Evolutionary conservation across 805 yeast genomes (phyloP).

Genomic region (Candida boidinii): DNA sequence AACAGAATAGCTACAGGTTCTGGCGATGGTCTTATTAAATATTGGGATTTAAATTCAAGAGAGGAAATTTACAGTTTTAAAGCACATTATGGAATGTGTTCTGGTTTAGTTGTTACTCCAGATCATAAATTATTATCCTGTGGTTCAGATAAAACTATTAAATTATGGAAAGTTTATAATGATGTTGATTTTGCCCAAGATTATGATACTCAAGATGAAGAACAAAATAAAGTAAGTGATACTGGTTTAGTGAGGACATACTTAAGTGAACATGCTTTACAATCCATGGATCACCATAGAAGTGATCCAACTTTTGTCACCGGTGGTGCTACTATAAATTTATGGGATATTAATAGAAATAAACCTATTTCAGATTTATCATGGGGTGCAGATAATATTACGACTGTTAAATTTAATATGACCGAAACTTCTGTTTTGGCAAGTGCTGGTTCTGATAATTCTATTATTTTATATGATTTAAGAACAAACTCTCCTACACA

Average conservation of each 20-base stretch:
- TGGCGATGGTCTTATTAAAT: slow-evolving; percentile 91
- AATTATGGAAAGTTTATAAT: slow-evolving; percentile 73
- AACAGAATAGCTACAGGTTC: slow-evolving; percentile 83
- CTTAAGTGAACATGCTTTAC: slow-evolving; percentile 77
- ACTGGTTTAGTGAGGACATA: slow-evolving; percentile 70
- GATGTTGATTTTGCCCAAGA: slow-evolving; percentile 21
- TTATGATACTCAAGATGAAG: slow-evolving; percentile 19
- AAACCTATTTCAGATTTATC: slow-evolving; percentile 70
- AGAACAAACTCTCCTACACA: slow-evolving; percentile 90
- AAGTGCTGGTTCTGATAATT: slow-evolving; percentile 83
- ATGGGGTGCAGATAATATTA: slow-evolving; percentile 96
- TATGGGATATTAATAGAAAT: slow-evolving; percentile 87
- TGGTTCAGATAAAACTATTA: slow-evolving; percentile 84
- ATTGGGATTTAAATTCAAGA: slow-evolving; percentile 83
- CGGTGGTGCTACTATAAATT: slow-evolving; percentile 80
- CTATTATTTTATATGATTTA: slow-evolving; percentile 82
- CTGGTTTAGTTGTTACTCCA: slow-evolving; percentile 77
- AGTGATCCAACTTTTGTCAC: slow-evolving; percentile 72
- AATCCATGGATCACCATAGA: slow-evolving; percentile 80
- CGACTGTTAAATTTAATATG: slow-evolving; percentile 75
- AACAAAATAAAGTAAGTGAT: slow-evolving; percentile 19
- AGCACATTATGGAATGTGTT: slow-evolving; percentile 86
- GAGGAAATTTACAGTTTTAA: slow-evolving; percentile 68
- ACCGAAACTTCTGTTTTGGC: slow-evolving; percentile 88
- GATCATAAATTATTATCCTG: slow-evolving; percentile 58